Conservation (phyloP, 148 eudicot species). For the Persicaria tinctoria region DNA sequence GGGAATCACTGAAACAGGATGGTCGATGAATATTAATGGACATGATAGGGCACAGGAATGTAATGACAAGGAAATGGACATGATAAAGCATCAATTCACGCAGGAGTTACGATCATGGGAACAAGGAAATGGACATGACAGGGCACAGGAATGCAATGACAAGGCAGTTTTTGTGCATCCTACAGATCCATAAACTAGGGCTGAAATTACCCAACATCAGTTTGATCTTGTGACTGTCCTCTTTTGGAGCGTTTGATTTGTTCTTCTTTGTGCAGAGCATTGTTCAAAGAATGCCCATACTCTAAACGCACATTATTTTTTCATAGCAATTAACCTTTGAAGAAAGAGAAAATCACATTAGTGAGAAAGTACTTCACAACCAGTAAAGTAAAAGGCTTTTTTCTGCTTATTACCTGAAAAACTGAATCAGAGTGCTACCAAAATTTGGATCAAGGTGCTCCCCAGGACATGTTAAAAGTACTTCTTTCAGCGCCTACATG, state of each 20-base stretch:
- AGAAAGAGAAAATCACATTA: too few species aligned
- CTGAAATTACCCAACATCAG: background rate
- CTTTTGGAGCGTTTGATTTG: background rate
- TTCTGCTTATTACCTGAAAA: constrained; percentile 44
- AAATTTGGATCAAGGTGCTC: constrained; percentile 45
- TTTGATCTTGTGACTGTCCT: background rate
- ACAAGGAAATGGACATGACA: background rate
- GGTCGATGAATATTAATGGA: background rate
- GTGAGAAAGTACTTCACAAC: too few species aligned
- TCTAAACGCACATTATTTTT: too few species aligned
- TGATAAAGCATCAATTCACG: too few species aligned
- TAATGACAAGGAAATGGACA: too few species aligned
- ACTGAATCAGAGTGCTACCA: constrained; percentile 57
- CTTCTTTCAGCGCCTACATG: constrained; percentile 46
- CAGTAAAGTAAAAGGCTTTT: too few species aligned
- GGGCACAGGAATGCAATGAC: background rate
- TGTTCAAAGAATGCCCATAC: too few species aligned
- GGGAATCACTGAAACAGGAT: too few species aligned
- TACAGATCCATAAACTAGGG: background rate
- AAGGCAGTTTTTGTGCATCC: background rate
- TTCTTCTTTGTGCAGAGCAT: too few species aligned
- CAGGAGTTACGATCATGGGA: too few species aligned
- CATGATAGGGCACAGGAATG: too few species aligned
- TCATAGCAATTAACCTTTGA: too few species aligned
- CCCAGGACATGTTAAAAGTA: constrained; percentile 44